Base-by-base conservation (phyloP, 305 asterid genomes). In the Fraxinus sp. region DNA sequence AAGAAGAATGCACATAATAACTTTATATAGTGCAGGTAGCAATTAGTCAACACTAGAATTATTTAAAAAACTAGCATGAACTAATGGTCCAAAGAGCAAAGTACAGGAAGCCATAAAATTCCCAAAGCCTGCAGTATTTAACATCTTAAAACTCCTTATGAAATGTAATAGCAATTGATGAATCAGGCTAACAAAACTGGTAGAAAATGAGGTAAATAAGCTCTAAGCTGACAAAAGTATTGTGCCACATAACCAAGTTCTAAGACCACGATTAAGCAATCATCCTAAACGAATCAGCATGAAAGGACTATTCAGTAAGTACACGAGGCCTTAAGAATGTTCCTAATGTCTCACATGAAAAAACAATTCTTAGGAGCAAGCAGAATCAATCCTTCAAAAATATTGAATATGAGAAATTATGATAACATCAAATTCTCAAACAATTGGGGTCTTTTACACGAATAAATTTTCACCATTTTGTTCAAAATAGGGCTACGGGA, bases 1-100 rank as follows among this genome's bases (percentile, higher is more conserved):
- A 13, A 36, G 78, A 39, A 41, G 64, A 75, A 22, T 41, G 59
- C 39, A 64, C 7, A 22, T 8, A 24, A 75, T 22, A 78, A 32
- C n/a, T 26, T 74, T 36, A 7, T 16, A 82, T 20, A 18, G 41
- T 73, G 70, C 33, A 43, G 37, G 68, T 43, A 36, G 55, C 32
- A 20, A 55, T 77, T 80, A 35, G 59, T 72, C 52, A 77, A 39
- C 39, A 73, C 59, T 74, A 35, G 52, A 79, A 82, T 37, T 74
- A 55, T 37, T 37, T 59, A 16, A 64, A 30, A 37, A 82, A 28
- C 33, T 49, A 74, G 68, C 24, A 33, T 14, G 36, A 71, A 28
- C 70, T 70, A 80, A 77, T 20, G 28, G 76, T 59, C 43, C 84
- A 85, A 30, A 37, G 82, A 43, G 77, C 26, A 73, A 57, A 76